Evolutionary conservation across 129 eudicot species (phyloP).

Genomic region (Flaveria linearis): DNA sequence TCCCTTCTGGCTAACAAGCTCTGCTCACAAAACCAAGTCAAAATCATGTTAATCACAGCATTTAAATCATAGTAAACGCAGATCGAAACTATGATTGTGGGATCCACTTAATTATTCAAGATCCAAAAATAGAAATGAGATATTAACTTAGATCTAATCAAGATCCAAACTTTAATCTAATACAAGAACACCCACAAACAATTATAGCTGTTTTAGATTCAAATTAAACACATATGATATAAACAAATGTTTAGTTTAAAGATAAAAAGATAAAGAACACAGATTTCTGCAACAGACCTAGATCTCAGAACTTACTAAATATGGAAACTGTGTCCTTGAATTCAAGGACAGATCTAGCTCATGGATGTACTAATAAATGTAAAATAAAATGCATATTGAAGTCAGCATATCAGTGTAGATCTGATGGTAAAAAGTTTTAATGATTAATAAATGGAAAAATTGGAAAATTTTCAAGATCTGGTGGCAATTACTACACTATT

Average conservation of each 20-base stretch:
- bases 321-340: conserved; percentile 31
- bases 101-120: conserved; percentile 6
- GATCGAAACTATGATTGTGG: background rate
- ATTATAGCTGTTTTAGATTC: background rate
- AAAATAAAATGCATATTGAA: conserved; percentile 17
- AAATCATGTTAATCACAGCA: conserved; percentile 7
- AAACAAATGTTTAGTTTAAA: conserved; percentile 7
- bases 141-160: conserved; percentile 21
- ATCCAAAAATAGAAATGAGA: background rate
- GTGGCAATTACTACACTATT: conserved; percentile 36
- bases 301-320: conserved; percentile 27
- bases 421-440: conserved; percentile 29
- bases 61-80: background rate
- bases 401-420: conserved; percentile 44
- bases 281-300: conserved; percentile 9
- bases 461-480: conserved; percentile 42
- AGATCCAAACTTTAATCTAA: conserved; percentile 26
- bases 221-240: conserved; percentile 19
- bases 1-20: conserved; percentile 10
- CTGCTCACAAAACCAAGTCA: conserved; percentile 34
- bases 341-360: conserved; percentile 35
- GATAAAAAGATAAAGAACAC: conserved; percentile 23
- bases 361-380: conserved; percentile 12
- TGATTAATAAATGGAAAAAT: conserved; percentile 20
- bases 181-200: conserved; percentile 24